Base-by-base conservation (phyloP, 2,329 filamentous ascomycete species). In the Aspergillus transmontanensis region DNA sequence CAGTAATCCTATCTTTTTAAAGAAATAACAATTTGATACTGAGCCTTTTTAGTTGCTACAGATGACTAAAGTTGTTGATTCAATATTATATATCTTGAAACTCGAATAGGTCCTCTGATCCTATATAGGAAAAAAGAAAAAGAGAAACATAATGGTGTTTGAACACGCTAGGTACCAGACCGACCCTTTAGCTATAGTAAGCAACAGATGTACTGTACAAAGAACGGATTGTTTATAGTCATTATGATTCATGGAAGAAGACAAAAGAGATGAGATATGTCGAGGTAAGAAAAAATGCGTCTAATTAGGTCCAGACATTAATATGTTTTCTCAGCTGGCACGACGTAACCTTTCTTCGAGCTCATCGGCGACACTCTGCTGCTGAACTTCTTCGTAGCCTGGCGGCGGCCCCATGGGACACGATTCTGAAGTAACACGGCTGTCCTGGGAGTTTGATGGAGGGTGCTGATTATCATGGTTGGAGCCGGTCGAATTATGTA, bases 341-440 rank as follows among this genome's bases (percentile, higher is more conserved):
- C 70, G 69, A 54, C 74, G 77, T 61, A 78, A 80, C 68, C 85
- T 83, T 66, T 85, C 83, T 73, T 94, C 91, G 50, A 92, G 83
- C 69, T 91, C 91, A 65, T 90, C 86, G 53, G 90, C 89, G 68
- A 94, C 84, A 64, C 90, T 91, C 69, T 92, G 87, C 74, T 93
- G 88, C 78, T 97, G 94, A 32, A 92, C 91, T 77, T 97, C 93
- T 72, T 97, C 93, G 74, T 98, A 98, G 41, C 89, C 91, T 57
- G 94, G 94, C 55, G 94, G 94, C 6, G 94, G 93, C 74, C 95
- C 94, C 51, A 79, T 89, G 72, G 81, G 80, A 34, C 69, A 73
- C 46, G 66, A 62, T 26, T 68, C 69, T 45, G 73, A 65, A 23
- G 65, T 62, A 46, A 65, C 66, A 46, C 75, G 73, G 7, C 64